Evolutionary conservation across 1,139 yeast species (phyloP).

Genomic region (Oligophagozyma castellii): DNA sequence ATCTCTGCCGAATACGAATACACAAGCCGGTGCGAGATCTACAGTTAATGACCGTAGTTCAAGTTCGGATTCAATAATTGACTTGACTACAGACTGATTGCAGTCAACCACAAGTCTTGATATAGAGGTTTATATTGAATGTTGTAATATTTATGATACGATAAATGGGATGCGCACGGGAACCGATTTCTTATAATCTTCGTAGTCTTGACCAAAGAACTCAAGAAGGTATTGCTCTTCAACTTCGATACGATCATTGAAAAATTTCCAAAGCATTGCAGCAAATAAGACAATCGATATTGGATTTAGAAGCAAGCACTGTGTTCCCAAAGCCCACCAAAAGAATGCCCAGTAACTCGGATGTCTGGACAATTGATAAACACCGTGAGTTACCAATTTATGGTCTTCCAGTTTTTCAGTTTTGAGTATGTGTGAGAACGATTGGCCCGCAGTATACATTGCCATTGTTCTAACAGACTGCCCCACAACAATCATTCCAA

Average conservation of each 20-base stretch:
- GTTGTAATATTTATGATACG: conserved; percentile 9
- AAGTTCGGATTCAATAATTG: background rate
- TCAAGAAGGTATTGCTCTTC: conserved; percentile 54
- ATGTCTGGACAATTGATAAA: conserved; percentile 57
- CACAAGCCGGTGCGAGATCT: background rate
- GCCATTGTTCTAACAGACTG: conserved; percentile 59
- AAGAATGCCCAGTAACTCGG: conserved; percentile 89
- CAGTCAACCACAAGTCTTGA: background rate
- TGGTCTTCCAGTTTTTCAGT: conserved; percentile 41
- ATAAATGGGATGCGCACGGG: conserved; percentile 56
- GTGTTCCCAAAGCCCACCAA: conserved; percentile 88
- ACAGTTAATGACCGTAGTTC: background rate
- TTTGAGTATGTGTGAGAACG: conserved; percentile 78
- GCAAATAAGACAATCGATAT: conserved; percentile 35
- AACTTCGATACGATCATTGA: conserved; percentile 44
- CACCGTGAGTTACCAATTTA: conserved; percentile 53
- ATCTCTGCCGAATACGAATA: conserved; percentile 6
- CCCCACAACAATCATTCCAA: conserved; percentile 38
- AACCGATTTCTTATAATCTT: conserved; percentile 35
- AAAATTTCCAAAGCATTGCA: conserved; percentile 49
- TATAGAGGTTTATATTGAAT: too few species aligned
- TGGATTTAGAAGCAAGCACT: conserved; percentile 54
- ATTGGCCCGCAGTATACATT: conserved; percentile 76
- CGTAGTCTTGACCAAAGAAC: conserved; percentile 62
- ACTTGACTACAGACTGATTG: background rate